Conservation (phyloP, 2,329 filamentous ascomycete genomes). For the Fusarium nurragi region DNA sequence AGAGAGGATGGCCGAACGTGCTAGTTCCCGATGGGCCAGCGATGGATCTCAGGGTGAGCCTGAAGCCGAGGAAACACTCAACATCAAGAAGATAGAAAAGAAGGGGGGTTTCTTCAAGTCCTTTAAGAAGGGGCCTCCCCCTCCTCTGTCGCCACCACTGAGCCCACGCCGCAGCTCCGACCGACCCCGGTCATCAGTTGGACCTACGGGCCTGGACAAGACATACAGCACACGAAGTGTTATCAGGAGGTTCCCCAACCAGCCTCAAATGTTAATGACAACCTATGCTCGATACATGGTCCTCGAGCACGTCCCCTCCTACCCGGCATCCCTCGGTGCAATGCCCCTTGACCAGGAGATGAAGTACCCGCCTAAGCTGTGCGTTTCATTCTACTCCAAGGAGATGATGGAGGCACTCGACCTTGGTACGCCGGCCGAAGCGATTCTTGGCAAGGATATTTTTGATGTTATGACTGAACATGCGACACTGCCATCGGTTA, state of each 20-base stretch:
- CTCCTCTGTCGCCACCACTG: slow-evolving; percentile 38
- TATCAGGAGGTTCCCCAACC: slow-evolving; percentile 34
- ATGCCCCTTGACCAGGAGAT: slow-evolving; percentile 44
- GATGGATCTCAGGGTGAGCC: slow-evolving; percentile 30
- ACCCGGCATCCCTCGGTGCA: slow-evolving; percentile 34
- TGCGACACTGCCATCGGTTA: slow-evolving; percentile 54
- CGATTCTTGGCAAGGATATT: slow-evolving; percentile 59
- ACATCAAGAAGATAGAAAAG: slow-evolving; percentile 38
- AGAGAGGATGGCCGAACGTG: slow-evolving; percentile 20
- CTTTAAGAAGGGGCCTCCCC: slow-evolving; percentile 44
- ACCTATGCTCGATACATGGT: slow-evolving; percentile 49
- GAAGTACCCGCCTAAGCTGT: slow-evolving; percentile 47
- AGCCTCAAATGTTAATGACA: slow-evolving; percentile 35
- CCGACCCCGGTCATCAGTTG: slow-evolving; percentile 40
- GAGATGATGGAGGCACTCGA: slow-evolving; percentile 59
- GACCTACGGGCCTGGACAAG: slow-evolving; percentile 33
- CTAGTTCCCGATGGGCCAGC: slow-evolving; percentile 23
- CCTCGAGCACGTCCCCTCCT: slow-evolving; percentile 44
- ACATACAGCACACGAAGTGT: slow-evolving; percentile 43
- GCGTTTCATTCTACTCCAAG: slow-evolving; percentile 58
- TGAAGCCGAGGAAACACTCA: slow-evolving; percentile 45
- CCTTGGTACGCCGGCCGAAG: slow-evolving; percentile 49
- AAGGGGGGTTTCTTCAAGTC: slow-evolving; percentile 49
- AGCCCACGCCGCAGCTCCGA: slow-evolving; percentile 42
- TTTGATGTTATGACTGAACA: slow-evolving; percentile 64